Evolutionary conservation across 1,139 yeast species (phyloP).

Genomic region (Diutina siamensis): DNA sequence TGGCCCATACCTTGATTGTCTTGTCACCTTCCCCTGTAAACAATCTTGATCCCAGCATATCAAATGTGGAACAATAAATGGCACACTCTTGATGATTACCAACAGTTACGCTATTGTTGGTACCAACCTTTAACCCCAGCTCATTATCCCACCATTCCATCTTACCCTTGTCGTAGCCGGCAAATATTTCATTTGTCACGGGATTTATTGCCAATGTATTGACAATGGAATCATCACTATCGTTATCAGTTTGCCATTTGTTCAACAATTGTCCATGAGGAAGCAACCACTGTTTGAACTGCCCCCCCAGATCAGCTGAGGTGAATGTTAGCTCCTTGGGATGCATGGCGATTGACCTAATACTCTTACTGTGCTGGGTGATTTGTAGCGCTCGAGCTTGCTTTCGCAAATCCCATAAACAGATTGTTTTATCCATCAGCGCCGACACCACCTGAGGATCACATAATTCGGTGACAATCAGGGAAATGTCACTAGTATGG

Average conservation of each 20-base stretch:
- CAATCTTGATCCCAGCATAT: constrained; percentile 66
- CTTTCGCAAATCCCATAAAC: constrained; percentile 67
- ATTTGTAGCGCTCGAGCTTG: constrained; percentile 37
- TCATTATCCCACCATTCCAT: constrained; percentile 73
- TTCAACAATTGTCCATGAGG: constrained; percentile 62
- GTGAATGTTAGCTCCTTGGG: constrained; percentile 62
- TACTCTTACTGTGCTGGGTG: constrained; percentile 78
- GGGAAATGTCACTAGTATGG: constrained; percentile 65
- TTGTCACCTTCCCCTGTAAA: constrained; percentile 88
- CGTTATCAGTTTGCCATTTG: constrained; percentile 20
- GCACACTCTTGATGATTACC: constrained; percentile 18
- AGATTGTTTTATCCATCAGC: constrained; percentile 74
- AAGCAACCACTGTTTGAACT: constrained; percentile 70
- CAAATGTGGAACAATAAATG: constrained; percentile 70
- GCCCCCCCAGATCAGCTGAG: constrained; percentile 72
- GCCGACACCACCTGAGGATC: constrained; percentile 84
- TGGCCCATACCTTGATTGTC: constrained; percentile 71
- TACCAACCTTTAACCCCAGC: constrained; percentile 52
- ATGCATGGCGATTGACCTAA: constrained; percentile 61
- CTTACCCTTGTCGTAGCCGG: constrained; percentile 79
- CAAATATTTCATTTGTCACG: constrained; percentile 53
- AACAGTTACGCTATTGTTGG: constrained; percentile 37
- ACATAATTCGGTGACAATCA: constrained; percentile 51
- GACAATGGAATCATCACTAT: constrained; percentile 38
- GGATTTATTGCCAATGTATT: constrained; percentile 60